These are phyloP conservation scores for Tricholoma matsutake DNA, from an alignment of 768 basidiomycete genomes.

Conservation along the genomic window DNA sequence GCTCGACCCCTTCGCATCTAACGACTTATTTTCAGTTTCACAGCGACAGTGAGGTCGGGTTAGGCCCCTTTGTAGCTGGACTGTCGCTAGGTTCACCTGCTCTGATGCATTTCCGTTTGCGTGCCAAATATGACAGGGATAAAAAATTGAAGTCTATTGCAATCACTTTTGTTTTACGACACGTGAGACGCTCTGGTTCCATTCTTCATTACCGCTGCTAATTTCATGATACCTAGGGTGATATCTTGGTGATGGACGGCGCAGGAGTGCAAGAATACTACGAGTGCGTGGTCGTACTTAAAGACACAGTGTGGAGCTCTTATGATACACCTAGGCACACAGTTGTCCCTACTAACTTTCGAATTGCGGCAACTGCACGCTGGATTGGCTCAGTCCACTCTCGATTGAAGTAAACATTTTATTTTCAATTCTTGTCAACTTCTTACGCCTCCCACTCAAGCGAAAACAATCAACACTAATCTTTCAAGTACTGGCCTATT, in stretches of 20 bases:
- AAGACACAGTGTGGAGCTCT: not conserved
- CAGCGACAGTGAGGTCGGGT: constrained; percentile 70
- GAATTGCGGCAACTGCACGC: constrained; percentile 79
- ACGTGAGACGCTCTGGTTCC: constrained; percentile 41
- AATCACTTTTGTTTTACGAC: constrained; percentile 59
- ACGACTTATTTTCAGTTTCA: constrained; percentile 53
- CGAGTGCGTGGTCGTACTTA: constrained; percentile 45
- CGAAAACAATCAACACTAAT: not conserved
- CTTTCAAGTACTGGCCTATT: no score
- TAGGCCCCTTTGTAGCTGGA: constrained; percentile 72
- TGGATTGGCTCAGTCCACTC: constrained; percentile 42
- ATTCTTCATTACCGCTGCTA: not conserved
- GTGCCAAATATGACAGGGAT: constrained; percentile 32
- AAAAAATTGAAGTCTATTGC: constrained; percentile 33
- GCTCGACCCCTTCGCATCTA: constrained; percentile 3
- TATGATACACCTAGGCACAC: constrained; percentile 52
- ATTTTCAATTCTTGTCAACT: not conserved
- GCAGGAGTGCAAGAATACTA: constrained; percentile 63
- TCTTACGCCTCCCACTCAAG: not conserved
- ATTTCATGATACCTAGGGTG: constrained; percentile 49
- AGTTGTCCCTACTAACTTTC: constrained; percentile 69
- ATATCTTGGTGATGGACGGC: constrained; percentile 78
- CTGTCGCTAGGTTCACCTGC: constrained; percentile 76
- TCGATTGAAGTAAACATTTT: not conserved
- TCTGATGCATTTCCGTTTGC: constrained; percentile 73